Base-by-base conservation (phyloP, 441 rosid species). In the Kokia cookei region DNA sequence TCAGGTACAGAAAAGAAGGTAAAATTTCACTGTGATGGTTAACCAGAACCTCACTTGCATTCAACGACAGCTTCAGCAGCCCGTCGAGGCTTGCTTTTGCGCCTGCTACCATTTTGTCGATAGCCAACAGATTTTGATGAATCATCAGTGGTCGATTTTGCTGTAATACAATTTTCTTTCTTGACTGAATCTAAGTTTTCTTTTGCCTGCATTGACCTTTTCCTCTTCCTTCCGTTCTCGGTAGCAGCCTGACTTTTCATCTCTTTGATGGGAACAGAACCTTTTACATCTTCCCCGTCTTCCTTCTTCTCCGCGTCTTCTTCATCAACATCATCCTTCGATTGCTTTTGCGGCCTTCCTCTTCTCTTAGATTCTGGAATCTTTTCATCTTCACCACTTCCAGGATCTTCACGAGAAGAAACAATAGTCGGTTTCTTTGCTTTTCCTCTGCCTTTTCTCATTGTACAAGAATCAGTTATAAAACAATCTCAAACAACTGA, bases 21-120 rank as follows among this genome's bases (percentile, higher is more conserved):
- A 61, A 53, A 59, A 76, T 17, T 27, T 50, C 70, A 72, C 3
- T 3, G 14, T 37, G 37, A 55, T 13, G 71, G 62, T 78, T 64
- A 54, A 53, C 27, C 43, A 55, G n/a, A 67, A 27, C 71, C 76
- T 85, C 80, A 89, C 80, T 83, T 89, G 92, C 98, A 95, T 71
- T 90, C 96, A 65, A 95, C 94, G 54, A 88, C 93, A 60, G 93
- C 97, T 85, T 93, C 98, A n/a, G 99, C 99, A 59, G 99, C 99
- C 67, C 99, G 74, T 35, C 93, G 91, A 78, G 99, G 99, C 83
- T 90, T 95, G 85, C 69, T 91, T 84, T 95, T 95, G 77, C 99
- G 82, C 81, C 99, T 90, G 75, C 99, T 95, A 70, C 96, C 93
- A 65, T 80, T 87, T 11, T 85, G 96, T 53, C 99, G 86, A 77